Evolutionary conservation across 352 stramenopile genomes (phyloP).

Genomic region (Phytophthora sansomeana): DNA sequence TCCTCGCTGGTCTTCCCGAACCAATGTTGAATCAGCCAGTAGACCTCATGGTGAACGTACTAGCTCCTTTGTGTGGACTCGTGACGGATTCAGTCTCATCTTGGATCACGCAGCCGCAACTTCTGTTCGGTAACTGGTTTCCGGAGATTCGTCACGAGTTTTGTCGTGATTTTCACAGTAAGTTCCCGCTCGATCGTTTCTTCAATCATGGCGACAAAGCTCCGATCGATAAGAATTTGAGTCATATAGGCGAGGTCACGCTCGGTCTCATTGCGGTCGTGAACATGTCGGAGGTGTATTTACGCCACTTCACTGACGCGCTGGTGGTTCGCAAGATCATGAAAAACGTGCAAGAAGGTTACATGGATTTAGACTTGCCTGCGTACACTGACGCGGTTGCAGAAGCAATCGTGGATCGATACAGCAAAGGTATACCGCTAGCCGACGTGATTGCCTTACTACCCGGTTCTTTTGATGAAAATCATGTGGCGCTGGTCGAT

Average conservation of each 20-base stretch:
- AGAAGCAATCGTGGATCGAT: constrained; percentile 27
- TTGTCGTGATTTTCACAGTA: constrained; percentile 33
- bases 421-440: constrained; percentile 33
- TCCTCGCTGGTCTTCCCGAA: constrained; percentile 19
- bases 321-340: constrained; percentile 43
- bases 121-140: constrained; percentile 47
- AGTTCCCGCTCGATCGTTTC: constrained; percentile 37
- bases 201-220: constrained; percentile 22
- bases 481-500: constrained; percentile 38
- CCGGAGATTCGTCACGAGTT: constrained; percentile 43
- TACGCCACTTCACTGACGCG: constrained; percentile 38
- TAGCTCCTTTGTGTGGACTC: constrained; percentile 38
- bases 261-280: constrained; percentile 31
- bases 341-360: constrained; percentile 40
- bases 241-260: constrained; percentile 25
- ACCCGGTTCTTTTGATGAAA: constrained; percentile 15
- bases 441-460: constrained; percentile 28
- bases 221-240: constrained; percentile 29
- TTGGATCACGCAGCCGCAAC: constrained; percentile 27
- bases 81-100: constrained; percentile 6
- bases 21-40: constrained; percentile 23
- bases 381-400: constrained; percentile 31
- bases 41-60: constrained; percentile 23
- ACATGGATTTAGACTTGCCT: constrained; percentile 14
- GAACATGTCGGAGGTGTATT: constrained; percentile 33